A percentile compares a stretch with the other conserved stretches of the same genome.
Evolutionary conservation across 371 early-diverging fungal species (phyloP).

Genomic region (Mucor circinelloides): DNA sequence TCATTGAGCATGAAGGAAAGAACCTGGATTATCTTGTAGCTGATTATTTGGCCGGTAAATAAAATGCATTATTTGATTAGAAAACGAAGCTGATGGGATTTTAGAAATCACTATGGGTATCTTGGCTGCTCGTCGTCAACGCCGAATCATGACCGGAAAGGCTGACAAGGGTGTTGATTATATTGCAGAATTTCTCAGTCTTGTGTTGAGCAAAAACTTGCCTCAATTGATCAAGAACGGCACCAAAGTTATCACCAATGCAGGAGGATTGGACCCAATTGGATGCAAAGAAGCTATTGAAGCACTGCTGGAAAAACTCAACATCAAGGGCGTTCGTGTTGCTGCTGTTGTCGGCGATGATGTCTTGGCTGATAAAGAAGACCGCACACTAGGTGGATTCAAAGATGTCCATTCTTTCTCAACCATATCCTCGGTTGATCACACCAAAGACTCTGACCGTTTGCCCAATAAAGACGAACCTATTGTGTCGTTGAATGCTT

Average conservation of each 20-base stretch:
- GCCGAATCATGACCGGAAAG: slow-evolving; percentile 50
- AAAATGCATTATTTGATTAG: neutral
- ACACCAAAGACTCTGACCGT: slow-evolving; percentile 51
- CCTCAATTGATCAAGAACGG: slow-evolving; percentile 60
- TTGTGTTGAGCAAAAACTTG: slow-evolving; percentile 56
- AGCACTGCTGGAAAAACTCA: slow-evolving; percentile 46
- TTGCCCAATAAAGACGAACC: slow-evolving; percentile 55
- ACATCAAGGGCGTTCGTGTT: slow-evolving; percentile 53
- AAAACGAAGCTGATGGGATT: neutral
- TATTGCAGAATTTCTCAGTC: slow-evolving; percentile 64
- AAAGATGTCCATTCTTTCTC: slow-evolving; percentile 56
- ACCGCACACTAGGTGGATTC: slow-evolving; percentile 31
- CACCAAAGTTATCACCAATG: slow-evolving; percentile 74
- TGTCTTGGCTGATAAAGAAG: slow-evolving; percentile 37
- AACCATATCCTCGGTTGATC: slow-evolving; percentile 38
- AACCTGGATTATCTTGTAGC: slow-evolving; percentile 77
- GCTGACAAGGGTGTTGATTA: slow-evolving; percentile 61
- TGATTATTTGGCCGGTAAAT: slow-evolving; percentile 66
- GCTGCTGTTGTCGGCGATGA: slow-evolving; percentile 78
- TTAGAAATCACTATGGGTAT: slow-evolving; percentile 80
- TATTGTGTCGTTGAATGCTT: slow-evolving; percentile 66
- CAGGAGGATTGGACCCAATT: slow-evolving; percentile 75
- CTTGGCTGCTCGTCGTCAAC: slow-evolving; percentile 62
- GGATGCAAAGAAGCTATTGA: slow-evolving; percentile 74
- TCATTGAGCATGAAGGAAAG: slow-evolving; percentile 65